Conservation (phyloP, 306 rosid genomes). For the Castanopsis chinensis region DNA sequence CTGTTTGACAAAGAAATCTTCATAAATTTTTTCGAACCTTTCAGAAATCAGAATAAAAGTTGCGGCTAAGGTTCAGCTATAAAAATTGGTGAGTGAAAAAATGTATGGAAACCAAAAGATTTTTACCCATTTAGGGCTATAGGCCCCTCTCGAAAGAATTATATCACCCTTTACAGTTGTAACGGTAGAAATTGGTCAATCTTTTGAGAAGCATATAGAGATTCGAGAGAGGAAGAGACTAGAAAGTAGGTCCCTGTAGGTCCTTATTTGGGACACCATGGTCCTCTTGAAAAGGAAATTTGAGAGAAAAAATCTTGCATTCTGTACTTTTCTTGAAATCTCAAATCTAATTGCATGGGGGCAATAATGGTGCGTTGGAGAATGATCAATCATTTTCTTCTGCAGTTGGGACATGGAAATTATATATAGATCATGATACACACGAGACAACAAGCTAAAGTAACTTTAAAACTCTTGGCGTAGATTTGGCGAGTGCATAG, state of each 20-base stretch:
- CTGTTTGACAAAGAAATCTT: not conserved
- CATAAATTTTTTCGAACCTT: no score
- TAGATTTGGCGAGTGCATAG: not conserved
- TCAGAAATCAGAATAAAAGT: no score
- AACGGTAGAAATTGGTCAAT: no score
- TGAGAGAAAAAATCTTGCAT: not conserved
- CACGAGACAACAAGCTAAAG: no score
- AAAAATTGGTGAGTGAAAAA: not conserved
- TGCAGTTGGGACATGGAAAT: not conserved
- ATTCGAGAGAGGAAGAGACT: no score
- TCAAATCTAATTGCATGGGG: not conserved
- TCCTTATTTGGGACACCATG: not conserved
- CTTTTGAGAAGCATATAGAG: no score
- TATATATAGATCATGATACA: no score
- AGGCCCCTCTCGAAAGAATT: not conserved
- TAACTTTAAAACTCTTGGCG: not conserved
- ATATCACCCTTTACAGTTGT: no score
- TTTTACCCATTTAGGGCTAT: not conserved
- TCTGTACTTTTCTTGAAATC: not conserved
- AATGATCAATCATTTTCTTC: no score
- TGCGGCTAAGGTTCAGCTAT: no score
- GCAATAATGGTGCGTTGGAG: not conserved
- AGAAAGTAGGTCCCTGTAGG: no score
- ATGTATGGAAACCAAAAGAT: not conserved
- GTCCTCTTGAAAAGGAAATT: not conserved